phyloP scores from a whole-genome alignment of 345 rosid genomes.

The Rhodamnia argentea region DNA sequence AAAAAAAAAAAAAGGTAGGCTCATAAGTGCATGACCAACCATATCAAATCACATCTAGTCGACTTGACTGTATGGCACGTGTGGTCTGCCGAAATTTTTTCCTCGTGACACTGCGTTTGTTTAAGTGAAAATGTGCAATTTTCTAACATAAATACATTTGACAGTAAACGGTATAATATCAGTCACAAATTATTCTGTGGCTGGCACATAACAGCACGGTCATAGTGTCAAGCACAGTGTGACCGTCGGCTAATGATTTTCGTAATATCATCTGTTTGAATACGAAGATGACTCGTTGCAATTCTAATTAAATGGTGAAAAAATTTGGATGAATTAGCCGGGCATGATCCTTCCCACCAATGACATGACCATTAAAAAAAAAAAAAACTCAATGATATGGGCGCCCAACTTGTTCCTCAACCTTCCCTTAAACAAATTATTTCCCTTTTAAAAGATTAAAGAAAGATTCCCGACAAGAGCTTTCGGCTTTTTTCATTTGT shows the following conservation, averaged over 20 bases:
- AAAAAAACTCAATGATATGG: not conserved
- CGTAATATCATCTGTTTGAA: no score
- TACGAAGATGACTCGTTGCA: not conserved
- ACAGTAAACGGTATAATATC: not conserved
- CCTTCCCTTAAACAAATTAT: not conserved
- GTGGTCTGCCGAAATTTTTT: not conserved
- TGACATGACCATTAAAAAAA: not conserved
- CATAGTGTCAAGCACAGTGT: no score
- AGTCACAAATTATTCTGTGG: no score
- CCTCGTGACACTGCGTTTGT: not conserved
- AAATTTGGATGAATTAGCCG: not conserved
- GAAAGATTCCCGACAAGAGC: not conserved
- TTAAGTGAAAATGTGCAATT: not conserved
- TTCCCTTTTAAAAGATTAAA: not conserved
- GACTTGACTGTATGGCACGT: no score
- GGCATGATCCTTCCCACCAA: not conserved
- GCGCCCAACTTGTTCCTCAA: not conserved
- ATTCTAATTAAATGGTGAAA: not conserved
- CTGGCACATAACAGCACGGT: no score
- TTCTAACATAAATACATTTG: rapidly evolving
- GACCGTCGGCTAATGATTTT: no score
- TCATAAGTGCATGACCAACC: not conserved
- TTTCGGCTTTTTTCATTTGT: not conserved
- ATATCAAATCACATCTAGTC: not conserved
- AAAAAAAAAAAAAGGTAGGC: not conserved